Base-by-base conservation (phyloP, 2,329 filamentous ascomycete species). In the Lecanicillium sp. region DNA sequence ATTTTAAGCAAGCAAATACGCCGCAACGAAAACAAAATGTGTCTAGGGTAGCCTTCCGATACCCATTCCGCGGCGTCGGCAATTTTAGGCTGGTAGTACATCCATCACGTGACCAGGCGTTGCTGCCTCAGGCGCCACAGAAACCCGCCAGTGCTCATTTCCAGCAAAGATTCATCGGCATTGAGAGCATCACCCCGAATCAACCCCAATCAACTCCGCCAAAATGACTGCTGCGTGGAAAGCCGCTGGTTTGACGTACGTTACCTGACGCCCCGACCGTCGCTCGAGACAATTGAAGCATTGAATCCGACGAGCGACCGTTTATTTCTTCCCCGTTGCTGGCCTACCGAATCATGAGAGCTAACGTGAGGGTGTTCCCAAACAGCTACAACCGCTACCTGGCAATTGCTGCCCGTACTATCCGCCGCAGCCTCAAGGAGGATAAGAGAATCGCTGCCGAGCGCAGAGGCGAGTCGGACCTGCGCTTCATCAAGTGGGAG, bases 301-400 rank as follows among this genome's bases (percentile, higher is more conserved):
- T 11, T 11, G 11, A 25, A 7, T 25, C 22, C 22, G 22, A 25
- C 22, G 22, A 25, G 22, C 22, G 22, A 25, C 22, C 22, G 22
- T 6, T 6, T 11, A 25, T 25, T 25, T 25, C 11, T 25, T 33
- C 31, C 16, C n/a, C 29, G 17, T 11, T 27, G 20, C 33, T 4
- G 28, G 34, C 18, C 30, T n/a, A n/a, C n/a, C 44, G 33, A 44
- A 31, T 35, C 42, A 48, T 38, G 48, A 43, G 51, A 52, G 52
- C 65, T 65, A 58, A 65, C 56, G 40, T 41, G 25, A 48, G 41
- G 22, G 11, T 25, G 22, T 25, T 11, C 38, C 47, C 50, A 38
- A 46, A 62, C 65, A 98, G 92, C 73, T 98, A 98, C 86, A 98
- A 98, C 83, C 92, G 89, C 73, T 96, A 95, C 82, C 82, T 98